These are phyloP conservation scores for Cladosporium sp. DNA, from an alignment of 2,329 filamentous ascomycete species.

Conservation along the genomic window DNA sequence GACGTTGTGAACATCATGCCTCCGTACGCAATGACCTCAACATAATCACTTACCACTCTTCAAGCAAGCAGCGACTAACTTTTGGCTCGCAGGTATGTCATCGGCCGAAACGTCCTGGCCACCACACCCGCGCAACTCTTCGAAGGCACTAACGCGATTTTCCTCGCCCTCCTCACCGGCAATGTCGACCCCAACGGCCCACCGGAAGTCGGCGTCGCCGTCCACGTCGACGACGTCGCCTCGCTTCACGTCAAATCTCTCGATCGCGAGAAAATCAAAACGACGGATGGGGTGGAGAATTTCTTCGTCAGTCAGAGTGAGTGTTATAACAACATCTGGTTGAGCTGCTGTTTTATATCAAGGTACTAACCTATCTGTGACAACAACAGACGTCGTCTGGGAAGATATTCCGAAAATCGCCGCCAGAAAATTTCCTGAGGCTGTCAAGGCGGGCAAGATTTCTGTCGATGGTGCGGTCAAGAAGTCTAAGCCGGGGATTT, in stretches of 20 bases:
- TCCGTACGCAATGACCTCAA: slow-evolving; percentile 11
- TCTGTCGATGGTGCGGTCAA: neutral
- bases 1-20: slow-evolving; percentile 20
- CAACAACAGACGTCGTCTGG: slow-evolving; percentile 5
- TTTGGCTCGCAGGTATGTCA: slow-evolving; percentile 8
- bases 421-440: slow-evolving; percentile 1
- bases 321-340: too few relatives aligned
- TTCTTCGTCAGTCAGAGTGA: slow-evolving; percentile 6
- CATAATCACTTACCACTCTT: neutral
- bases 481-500: slow-evolving; percentile 5
- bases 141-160: slow-evolving; percentile 18
- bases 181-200: slow-evolving; percentile 15
- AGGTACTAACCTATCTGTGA: neutral
- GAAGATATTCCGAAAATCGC: slow-evolving; percentile 8
- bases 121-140: slow-evolving; percentile 14
- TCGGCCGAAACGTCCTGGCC: slow-evolving; percentile 23
- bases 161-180: slow-evolving; percentile 17
- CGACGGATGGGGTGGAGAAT: neutral
- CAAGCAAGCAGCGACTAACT: neutral
- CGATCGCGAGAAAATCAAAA: slow-evolving; percentile 6
- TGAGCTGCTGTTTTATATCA: too few relatives aligned
- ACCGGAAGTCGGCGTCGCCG: slow-evolving; percentile 1
- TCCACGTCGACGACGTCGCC: slow-evolving; percentile 27
- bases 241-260: slow-evolving; percentile 26
- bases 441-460: slow-evolving; percentile 5